Base-by-base conservation (phyloP, 108 stramenopile species). In the Skeletonema potamos region DNA sequence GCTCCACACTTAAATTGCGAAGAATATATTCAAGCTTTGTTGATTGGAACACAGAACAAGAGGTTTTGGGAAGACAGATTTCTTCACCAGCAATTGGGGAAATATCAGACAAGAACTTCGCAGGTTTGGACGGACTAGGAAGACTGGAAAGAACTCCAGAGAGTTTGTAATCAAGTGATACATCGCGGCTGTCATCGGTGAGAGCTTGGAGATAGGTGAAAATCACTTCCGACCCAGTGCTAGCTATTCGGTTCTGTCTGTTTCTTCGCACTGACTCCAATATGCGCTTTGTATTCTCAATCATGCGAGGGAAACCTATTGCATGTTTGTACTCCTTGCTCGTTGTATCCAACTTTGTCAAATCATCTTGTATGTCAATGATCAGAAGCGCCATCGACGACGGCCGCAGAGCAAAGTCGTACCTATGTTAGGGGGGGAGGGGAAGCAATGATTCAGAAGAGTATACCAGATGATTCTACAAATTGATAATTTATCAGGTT, bases 21-120 rank as follows among this genome's bases (percentile, higher is more conserved):
- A 92, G 61, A 24, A 92, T 66, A 54, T 86, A 87, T 58, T 87
- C 81, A 4, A 92, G 27, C 67, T 89, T 89, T 20, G 91, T 92
- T 1, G 87, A 87, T 17, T 63, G 54, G 65, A 92, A 92, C 7
- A 86, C 89, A n/a, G 87, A 87, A 48, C 88, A 88, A 2, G 81
- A 76, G 1, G 91, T 88, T 72, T 89, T 92, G 24, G 88, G 79
- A 0, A 92, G 33, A 3, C 72, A 54, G 27, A 92, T 87, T 48
- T 92, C 91, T 54, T 74, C 63, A 43, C 89, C 87, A 9, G 75
- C 70, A 12, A 84, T 55, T n/a, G 87, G 87, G 2, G 66, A 22
- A 17, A 82, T 62, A 0, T 57, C 76, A 2, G 65, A 26, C n/a
- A 87, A 54, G 28, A 85, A 79, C 26, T 79, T 80, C 1, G 76